Evolutionary conservation across 2,329 filamentous ascomycete species (phyloP), one percentile per base, ranked within the genome.

Genomic region (Penicillium thymicola): DNA sequence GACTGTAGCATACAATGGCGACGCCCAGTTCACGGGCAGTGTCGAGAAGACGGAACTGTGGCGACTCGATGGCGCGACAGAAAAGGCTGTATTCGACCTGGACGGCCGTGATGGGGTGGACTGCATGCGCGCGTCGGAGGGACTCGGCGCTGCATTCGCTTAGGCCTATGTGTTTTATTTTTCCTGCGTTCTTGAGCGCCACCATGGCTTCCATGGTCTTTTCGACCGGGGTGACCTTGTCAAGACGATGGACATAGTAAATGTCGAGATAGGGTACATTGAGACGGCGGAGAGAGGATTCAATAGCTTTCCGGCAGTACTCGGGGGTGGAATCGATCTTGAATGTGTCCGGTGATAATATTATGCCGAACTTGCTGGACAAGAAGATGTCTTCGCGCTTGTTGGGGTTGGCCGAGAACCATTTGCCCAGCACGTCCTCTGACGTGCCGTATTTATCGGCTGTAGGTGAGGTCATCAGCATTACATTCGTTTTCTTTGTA

Each of bases 401-500:
- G 14, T n/a, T 8, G 14, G 34, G 34, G 34, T 36, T 36, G 14
- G 34, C 34, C 7, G 34, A 16, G 34, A 36, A 36, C 34, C 34
- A 36, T n/a, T 36, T 36, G 6, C 44, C 28, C 14, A 47, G 13
- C 2, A 47, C 30, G 8, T 47, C 75, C 62, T 83, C 81, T 52
- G 66, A 76, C 50, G 80, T 77, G 8, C 70, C 74, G 50, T 83
- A 82, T 10, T 76, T 62, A 36, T 71, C 64, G 42, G 67, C 66
- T 62, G 47, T 9, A n/a, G 4, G 14, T 9, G 8, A 18, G 8
- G 11, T 5, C n/a, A 53, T 41, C 28, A 32, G 25, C 9, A 21
- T 38, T 13, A 30, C 27, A 42, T 40, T 27, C 3, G 23, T 27
- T 8, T 3, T 18, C 13, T 25, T 18, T 25, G 49, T 44, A 51